Percentiles rank a stretch among this genome's conserved stretches.
phyloP scores from a whole-genome alignment of 1,284 basidiomycete genomes.

The Porphyrellus sp. region DNA sequence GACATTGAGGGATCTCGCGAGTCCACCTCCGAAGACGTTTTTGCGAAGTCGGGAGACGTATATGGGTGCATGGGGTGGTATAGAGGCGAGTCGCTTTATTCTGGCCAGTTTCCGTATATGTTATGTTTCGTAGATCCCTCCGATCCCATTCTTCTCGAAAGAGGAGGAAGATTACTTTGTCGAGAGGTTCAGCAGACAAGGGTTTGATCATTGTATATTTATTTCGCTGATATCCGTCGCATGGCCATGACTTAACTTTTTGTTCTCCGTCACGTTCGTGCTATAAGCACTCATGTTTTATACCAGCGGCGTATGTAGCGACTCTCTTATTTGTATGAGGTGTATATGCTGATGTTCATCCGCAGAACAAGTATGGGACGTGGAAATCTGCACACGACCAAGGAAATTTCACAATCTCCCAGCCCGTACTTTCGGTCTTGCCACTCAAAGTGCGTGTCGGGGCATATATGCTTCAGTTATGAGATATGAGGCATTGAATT shows the following conservation, averaged over 20 bases:
- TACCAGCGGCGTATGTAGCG: conserved; percentile 41
- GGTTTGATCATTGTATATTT: conserved; percentile 57
- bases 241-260: background rate
- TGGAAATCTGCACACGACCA: conserved; percentile 52
- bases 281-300: conserved; percentile 55
- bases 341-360: conserved; percentile 1
- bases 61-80: conserved; percentile 45
- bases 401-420: conserved; percentile 55
- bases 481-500: background rate
- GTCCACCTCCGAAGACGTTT: conserved; percentile 54
- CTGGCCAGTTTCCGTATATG: background rate
- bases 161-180: conserved; percentile 68
- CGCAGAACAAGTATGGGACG: conserved; percentile 49
- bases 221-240: background rate
- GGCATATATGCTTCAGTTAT: background rate
- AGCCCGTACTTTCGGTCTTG: conserved; percentile 56
- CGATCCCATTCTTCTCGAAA: conserved; percentile 53
- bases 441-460: conserved; percentile 46
- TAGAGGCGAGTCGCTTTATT: conserved; percentile 6
- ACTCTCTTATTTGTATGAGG: background rate
- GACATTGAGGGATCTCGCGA: conserved; percentile 47
- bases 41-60: conserved; percentile 48
- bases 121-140: conserved; percentile 45
- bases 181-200: conserved; percentile 52
- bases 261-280: background rate